These are phyloP conservation scores for Botrytis sinoallii DNA, from an alignment of 2,329 filamentous ascomycete genomes.

Conservation along the genomic window DNA sequence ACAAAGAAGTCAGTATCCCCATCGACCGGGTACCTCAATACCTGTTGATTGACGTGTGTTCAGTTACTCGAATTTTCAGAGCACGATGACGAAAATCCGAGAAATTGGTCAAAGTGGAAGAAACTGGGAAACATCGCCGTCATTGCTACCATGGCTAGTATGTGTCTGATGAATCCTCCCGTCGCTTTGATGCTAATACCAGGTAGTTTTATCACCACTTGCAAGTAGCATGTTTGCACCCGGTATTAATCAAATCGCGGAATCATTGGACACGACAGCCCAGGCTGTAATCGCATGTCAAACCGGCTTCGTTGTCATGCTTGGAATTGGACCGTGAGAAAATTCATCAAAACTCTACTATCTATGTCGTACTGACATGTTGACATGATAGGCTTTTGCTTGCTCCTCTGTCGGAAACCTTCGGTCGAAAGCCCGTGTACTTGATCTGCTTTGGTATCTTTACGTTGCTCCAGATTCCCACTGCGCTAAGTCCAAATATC, in stretches of 20 bases:
- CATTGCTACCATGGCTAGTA: slow-evolving; percentile 32
- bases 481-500: slow-evolving; percentile 48
- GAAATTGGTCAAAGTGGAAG: slow-evolving; percentile 30
- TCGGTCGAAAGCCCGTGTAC: slow-evolving; percentile 66
- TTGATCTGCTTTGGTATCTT: slow-evolving; percentile 54
- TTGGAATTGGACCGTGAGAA: slow-evolving; percentile 21
- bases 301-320: slow-evolving; percentile 28
- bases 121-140: slow-evolving; percentile 32
- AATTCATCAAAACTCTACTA: too few species aligned
- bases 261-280: slow-evolving; percentile 17
- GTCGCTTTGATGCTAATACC: background rate
- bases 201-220: slow-evolving; percentile 29
- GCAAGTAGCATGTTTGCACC: slow-evolving; percentile 48
- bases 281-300: slow-evolving; percentile 52
- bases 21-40: background rate
- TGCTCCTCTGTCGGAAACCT: slow-evolving; percentile 62
- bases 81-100: slow-evolving; percentile 30
- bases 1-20: background rate
- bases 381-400: slow-evolving; percentile 47
- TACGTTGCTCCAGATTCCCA: slow-evolving; percentile 51
- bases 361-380: background rate
- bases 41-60: background rate
- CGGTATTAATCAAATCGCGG: slow-evolving; percentile 46
- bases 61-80: slow-evolving; percentile 22
- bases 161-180: slow-evolving; percentile 3